Evolutionary conservation across 2,329 filamentous ascomycete species (phyloP).

Genomic region (Fusarium kyushuense): DNA sequence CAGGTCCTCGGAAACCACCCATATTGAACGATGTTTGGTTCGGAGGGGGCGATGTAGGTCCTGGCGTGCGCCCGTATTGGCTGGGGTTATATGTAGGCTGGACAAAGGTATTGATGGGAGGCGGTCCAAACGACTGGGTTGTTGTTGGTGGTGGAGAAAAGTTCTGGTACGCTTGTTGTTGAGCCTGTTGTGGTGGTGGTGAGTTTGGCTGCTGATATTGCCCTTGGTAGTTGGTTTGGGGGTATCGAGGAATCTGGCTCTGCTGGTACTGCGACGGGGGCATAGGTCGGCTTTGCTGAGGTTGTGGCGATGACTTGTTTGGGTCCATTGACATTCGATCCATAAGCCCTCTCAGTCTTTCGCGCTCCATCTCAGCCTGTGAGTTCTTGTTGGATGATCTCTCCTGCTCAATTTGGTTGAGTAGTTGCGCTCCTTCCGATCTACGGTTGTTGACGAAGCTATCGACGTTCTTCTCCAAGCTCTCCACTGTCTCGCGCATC

Average conservation of each 20-base stretch:
- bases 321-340: conserved; percentile 93
- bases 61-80: conserved; percentile 68
- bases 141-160: conserved; percentile 50
- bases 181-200: conserved; percentile 60
- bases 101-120: conserved; percentile 59
- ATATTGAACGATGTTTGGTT: conserved; percentile 66
- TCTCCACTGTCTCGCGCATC: conserved; percentile 95
- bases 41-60: conserved; percentile 72
- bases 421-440: conserved; percentile 88
- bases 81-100: conserved; percentile 70
- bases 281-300: conserved; percentile 52
- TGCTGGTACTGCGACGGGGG: conserved; percentile 35
- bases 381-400: conserved; percentile 70
- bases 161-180: conserved; percentile 59
- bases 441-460: conserved; percentile 95
- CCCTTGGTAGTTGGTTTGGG: conserved; percentile 64
- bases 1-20: conserved; percentile 55
- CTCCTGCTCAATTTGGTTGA: conserved; percentile 87
- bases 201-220: conserved; percentile 68
- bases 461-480: conserved; percentile 94
- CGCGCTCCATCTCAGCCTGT: conserved; percentile 85
- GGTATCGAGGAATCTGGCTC: conserved; percentile 61
- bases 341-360: conserved; percentile 90
- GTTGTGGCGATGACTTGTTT: conserved; percentile 55
- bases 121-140: conserved; percentile 50